phyloP scores from a whole-genome alignment of 345 rosid species.

The Corchorus olitorius region DNA sequence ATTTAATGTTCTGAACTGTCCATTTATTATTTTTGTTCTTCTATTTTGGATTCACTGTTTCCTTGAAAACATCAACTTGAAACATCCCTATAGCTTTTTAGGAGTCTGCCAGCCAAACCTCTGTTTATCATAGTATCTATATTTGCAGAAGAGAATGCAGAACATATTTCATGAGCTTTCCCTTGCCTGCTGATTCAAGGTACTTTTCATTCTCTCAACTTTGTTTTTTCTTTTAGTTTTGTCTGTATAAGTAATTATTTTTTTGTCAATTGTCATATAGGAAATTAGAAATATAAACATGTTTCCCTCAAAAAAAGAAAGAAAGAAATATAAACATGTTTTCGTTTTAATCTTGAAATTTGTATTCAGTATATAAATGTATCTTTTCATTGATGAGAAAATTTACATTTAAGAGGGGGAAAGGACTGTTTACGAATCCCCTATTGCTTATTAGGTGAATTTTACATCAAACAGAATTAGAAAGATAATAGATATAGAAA shows the following conservation, averaged over 20 bases:
- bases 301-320: too few relatives aligned
- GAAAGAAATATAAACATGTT: too few relatives aligned
- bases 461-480: too few relatives aligned
- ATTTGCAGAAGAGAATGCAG: slow-evolving; percentile 3
- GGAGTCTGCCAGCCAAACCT: background rate
- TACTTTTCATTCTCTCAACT: background rate
- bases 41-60: background rate
- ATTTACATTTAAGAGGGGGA: too few relatives aligned
- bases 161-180: background rate
- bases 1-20: slow-evolving; percentile 18
- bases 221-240: background rate
- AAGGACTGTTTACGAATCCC: too few relatives aligned
- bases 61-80: background rate
- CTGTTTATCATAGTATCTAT: background rate
- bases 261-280: background rate
- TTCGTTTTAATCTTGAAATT: too few relatives aligned
- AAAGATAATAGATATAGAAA: too few relatives aligned
- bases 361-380: too few relatives aligned
- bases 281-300: too few relatives aligned
- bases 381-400: too few relatives aligned
- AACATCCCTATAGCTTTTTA: slow-evolving; percentile 3
- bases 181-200: slow-evolving; percentile 6
- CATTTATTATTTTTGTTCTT: slow-evolving; percentile 11
- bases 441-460: too few relatives aligned
- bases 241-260: background rate